Evolutionary conservation across 2,329 filamentous ascomycete genomes (phyloP), one percentile per base, ranked within the genome.

Genomic region (Fusarium dimerum): DNA sequence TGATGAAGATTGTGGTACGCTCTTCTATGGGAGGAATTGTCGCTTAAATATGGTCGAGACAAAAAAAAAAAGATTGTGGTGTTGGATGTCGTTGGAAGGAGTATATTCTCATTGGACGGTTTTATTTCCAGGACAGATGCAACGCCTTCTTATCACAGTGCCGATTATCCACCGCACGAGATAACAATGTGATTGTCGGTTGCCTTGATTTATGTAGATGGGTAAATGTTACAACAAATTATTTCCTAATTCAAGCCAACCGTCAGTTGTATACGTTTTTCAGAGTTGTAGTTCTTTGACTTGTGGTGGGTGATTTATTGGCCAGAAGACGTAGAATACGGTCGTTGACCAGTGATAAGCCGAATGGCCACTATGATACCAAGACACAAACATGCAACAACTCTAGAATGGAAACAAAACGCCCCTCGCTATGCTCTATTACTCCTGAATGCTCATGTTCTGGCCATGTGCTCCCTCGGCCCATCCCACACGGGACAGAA

Each of bases 401-500:
- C 11, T 49, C 42, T 46, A 50, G 30, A 6, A 39, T 26, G n/a
- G 15, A 41, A 41, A 18, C n/a, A n/a, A n/a, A 39, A 54, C 36
- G 38, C 57, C 61, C 16, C 40, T 15, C 57, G 54, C 54, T 54
- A 59, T 20, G 51, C 61, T 11, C 43, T 45, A 34, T 58, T 46
- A 43, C 13, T 9, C 4, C 4, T 15, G 11, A 36, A 36, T 36
- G 20, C 20, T 36, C 32, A 5, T 36, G 13, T 15, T 15, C 54
- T 60, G 8, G 47, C 51, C 26, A 56, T 17, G 13, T 55, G 47
- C 18, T 62, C 59, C 29, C 59, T 57, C 9, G 59, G 59, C 8
- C 59, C 59, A 12, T 62, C 59, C 59, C 59, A 62, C 5, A 62
- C 59, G 2, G 59, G 59, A 51, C 59, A 62, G 59, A 59, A 60